Evolutionary conservation across 768 basidiomycete genomes (phyloP).

Genomic region (Lactarius quietus): DNA sequence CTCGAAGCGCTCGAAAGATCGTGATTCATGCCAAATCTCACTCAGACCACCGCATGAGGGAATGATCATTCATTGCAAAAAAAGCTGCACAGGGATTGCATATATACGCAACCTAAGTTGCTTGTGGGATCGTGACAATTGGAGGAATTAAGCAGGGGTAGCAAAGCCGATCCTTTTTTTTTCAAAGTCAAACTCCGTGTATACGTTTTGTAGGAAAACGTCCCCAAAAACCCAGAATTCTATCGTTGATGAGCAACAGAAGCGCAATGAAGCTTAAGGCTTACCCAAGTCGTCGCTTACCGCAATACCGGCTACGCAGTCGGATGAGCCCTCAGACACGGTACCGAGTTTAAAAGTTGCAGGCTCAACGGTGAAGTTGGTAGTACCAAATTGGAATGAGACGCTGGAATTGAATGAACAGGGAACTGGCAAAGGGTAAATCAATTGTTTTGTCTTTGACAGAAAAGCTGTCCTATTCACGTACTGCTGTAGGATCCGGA

Average conservation of each 20-base stretch:
- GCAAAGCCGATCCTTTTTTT: constrained; percentile 20
- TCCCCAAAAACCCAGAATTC: constrained; percentile 9
- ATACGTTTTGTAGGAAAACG: constrained; percentile 12
- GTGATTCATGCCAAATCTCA: too few relatives aligned
- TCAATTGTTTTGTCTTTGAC: background rate
- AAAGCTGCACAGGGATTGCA: too few relatives aligned
- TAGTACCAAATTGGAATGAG: constrained; percentile 32
- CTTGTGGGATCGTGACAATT: too few relatives aligned
- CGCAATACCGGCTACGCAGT: constrained; percentile 26
- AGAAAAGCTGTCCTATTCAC: background rate
- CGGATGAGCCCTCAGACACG: constrained; percentile 22
- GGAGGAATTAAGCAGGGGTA: background rate
- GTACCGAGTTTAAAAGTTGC: constrained; percentile 31
- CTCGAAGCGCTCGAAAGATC: too few relatives aligned
- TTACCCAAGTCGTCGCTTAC: background rate
- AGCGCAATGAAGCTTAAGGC: background rate
- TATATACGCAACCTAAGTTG: too few relatives aligned
- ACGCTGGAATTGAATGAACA: constrained; percentile 26
- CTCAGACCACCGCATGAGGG: too few relatives aligned
- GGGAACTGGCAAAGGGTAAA: constrained; percentile 24
- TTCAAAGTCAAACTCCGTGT: constrained; percentile 16
- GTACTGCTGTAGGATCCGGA: background rate
- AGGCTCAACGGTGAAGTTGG: constrained; percentile 29
- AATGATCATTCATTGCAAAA: too few relatives aligned
- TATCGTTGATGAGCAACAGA: background rate